Percentiles rank a stretch among this genome's conserved stretches.
Evolutionary conservation across 2,329 filamentous ascomycete genomes (phyloP).

Genomic region (Berkeleyomyces basicola): DNA sequence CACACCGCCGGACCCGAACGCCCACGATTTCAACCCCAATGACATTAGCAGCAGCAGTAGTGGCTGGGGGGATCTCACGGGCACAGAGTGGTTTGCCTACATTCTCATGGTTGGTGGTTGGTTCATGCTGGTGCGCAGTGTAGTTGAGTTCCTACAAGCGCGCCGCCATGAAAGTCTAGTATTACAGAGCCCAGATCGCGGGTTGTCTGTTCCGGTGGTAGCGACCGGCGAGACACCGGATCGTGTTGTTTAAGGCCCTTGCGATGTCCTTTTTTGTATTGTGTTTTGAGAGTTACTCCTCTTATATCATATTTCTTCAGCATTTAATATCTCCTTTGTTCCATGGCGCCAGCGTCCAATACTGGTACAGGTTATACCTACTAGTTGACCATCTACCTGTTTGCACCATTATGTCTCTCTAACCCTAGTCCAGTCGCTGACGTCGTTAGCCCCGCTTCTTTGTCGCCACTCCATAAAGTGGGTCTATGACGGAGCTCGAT

Average conservation of each 20-base stretch:
- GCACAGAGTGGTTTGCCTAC: slow-evolving; percentile 81
- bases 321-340: too few species aligned
- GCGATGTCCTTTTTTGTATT: background rate
- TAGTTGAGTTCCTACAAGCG: slow-evolving; percentile 77
- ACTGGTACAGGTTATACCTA: too few species aligned
- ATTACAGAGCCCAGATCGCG: slow-evolving; percentile 78
- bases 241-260: slow-evolving; percentile 44
- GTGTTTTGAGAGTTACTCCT: background rate
- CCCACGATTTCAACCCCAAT: slow-evolving; percentile 70
- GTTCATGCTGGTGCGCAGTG: slow-evolving; percentile 91
- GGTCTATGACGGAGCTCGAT: background rate
- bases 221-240: slow-evolving; percentile 70
- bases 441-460: background rate
- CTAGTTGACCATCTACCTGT: too few species aligned
- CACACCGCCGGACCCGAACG: slow-evolving; percentile 71
- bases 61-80: slow-evolving; percentile 41
- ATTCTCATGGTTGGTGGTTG: slow-evolving; percentile 91
- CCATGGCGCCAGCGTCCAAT: too few species aligned
- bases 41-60: slow-evolving; percentile 34
- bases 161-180: slow-evolving; percentile 85
- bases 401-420: background rate
- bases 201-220: slow-evolving; percentile 69
- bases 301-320: too few species aligned
- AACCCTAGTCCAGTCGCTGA: background rate
- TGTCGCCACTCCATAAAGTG: too few species aligned